Evolutionary conservation across 1,284 basidiomycete species (phyloP).

Genomic region (Cystobasidium sp.): DNA sequence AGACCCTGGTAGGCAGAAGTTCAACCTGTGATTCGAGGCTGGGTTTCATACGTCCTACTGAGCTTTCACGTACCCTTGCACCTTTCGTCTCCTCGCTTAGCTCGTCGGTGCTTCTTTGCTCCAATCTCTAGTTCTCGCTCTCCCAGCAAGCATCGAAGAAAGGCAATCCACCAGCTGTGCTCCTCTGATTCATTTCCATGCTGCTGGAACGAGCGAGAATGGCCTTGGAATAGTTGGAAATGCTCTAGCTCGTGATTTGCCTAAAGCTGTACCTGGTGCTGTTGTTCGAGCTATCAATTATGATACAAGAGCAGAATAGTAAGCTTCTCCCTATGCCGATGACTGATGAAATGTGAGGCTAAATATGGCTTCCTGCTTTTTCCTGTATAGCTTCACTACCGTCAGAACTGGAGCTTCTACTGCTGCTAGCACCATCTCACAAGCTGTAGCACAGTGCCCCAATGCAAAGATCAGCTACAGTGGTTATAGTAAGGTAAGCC

Average conservation of each 20-base stretch:
- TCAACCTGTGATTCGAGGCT: neutral
- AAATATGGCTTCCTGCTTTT: neutral
- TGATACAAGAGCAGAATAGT: slow-evolving; percentile 38
- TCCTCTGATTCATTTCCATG: slow-evolving; percentile 28
- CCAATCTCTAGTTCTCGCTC: neutral
- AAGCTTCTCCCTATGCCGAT: neutral
- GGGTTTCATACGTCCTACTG: too few relatives aligned
- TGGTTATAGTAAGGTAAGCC: slow-evolving; percentile 31
- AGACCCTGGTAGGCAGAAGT: neutral
- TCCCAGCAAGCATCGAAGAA: slow-evolving; percentile 16
- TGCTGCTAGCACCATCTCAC: slow-evolving; percentile 9
- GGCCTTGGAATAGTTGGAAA: slow-evolving; percentile 39
- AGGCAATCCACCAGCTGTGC: slow-evolving; percentile 25
- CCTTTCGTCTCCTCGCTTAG: neutral
- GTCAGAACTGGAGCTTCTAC: slow-evolving; percentile 19
- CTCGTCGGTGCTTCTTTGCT: neutral
- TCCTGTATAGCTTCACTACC: slow-evolving; percentile 15
- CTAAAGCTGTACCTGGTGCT: slow-evolving; percentile 21
- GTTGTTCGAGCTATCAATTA: slow-evolving; percentile 34
- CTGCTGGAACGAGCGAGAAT: slow-evolving; percentile 36
- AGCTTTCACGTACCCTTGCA: too few relatives aligned
- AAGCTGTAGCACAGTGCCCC: slow-evolving; percentile 22
- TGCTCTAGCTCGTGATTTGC: slow-evolving; percentile 18
- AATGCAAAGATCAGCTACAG: slow-evolving; percentile 31
- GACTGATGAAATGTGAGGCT: neutral